Evolutionary conservation across 2,329 filamentous ascomycete genomes (phyloP).

Genomic region (Dothideomycetes sp.): DNA sequence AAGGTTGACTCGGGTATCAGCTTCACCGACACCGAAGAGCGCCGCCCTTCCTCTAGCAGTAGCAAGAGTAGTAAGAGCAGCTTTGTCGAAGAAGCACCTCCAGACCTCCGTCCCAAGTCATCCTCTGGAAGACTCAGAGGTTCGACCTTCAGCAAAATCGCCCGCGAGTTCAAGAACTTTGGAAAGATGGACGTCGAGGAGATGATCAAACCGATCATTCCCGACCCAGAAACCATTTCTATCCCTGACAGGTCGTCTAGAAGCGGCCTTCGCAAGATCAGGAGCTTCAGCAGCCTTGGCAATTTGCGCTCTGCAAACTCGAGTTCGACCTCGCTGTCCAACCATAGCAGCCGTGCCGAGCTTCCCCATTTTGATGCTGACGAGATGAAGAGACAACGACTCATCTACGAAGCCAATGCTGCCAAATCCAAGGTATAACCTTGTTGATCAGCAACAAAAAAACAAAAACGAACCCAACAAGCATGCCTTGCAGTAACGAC

Average conservation of each 20-base stretch:
- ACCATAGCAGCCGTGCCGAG: slow-evolving; percentile 24
- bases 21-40: slow-evolving; percentile 35
- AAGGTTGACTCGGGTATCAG: slow-evolving; percentile 58
- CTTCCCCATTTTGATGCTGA: slow-evolving; percentile 39
- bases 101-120: slow-evolving; percentile 17
- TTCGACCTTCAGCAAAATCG: slow-evolving; percentile 51
- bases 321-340: slow-evolving; percentile 25
- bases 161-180: slow-evolving; percentile 49
- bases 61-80: slow-evolving; percentile 17
- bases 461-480: too few relatives aligned
- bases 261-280: slow-evolving; percentile 28
- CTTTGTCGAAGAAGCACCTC: slow-evolving; percentile 18
- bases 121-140: slow-evolving; percentile 24
- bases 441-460: not conserved
- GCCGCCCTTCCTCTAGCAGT: slow-evolving; percentile 28
- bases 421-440: slow-evolving; percentile 4
- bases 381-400: slow-evolving; percentile 38
- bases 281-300: slow-evolving; percentile 26
- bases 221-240: not conserved
- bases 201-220: slow-evolving; percentile 25
- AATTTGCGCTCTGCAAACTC: slow-evolving; percentile 22
- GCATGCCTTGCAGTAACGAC: slow-evolving; percentile 8
- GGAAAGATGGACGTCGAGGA: slow-evolving; percentile 43
- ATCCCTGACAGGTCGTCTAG: slow-evolving; percentile 15
- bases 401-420: slow-evolving; percentile 38